Evolutionary conservation across 2,329 filamentous ascomycete species (phyloP), one percentile per base, ranked within the genome.

Genomic region (Fusarium sp.): DNA sequence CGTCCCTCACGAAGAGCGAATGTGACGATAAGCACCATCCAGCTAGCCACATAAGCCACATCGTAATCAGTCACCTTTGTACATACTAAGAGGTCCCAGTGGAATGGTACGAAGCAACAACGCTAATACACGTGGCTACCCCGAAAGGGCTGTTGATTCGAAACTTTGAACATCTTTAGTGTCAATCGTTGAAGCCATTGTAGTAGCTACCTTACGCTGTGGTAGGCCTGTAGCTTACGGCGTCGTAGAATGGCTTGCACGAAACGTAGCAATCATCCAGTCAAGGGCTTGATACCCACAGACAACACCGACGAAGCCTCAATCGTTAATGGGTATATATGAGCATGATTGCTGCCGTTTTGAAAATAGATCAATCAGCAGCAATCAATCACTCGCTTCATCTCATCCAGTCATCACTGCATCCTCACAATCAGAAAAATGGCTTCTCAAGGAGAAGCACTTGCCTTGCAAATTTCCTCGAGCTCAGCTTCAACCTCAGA

Each of bases 211-310:
- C 9, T 23, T 7, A 23, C 37, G 26, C 7, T 10, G 15, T 18
- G 15, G 12, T 4, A 16, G 5, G 7, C 20, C 33, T 28, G 30
- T 9, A 12, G 15, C 6, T 36, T 6, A 45, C 28, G 5, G 16
- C 10, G 38, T 13, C 16, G n/a, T 34, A 3, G 28, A 12, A 16
- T 30, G 16, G 26, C 12, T 44, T 26, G 15, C 8, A 30, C 30
- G 45, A 53, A 30, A 61, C 40, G 58, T 53, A 61, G 20, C 38
- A 62, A 18, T 36, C 10, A 2, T n/a, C 13, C 16, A 8, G 13
- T 11, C 4, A 28, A n/a, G 4, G 0, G 11, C 11, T 33, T 4
- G 6, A 18, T 40, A 18, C 34, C 11, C 33, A 0, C 1, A 1
- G 10, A 2, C 2, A 9, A 10, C 16, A 6, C 12, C 16, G 6